Evolutionary conservation across 805 yeast species (phyloP), one percentile per base, ranked within the genome.

Genomic region (Barnettozyma botsteinii): DNA sequence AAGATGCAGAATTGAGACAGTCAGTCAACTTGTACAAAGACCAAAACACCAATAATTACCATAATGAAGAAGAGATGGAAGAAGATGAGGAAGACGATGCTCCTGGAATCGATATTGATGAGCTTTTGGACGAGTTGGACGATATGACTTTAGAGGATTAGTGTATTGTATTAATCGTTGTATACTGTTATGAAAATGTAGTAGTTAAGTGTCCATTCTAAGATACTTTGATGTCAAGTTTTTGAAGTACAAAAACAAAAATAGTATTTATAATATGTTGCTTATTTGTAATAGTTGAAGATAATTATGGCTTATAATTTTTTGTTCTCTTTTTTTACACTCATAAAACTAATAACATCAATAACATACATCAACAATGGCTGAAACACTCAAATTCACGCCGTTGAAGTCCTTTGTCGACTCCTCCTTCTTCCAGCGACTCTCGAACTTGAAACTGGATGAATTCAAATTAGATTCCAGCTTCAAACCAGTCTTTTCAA

Each of bases 1-100:
- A 93, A 66, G 98, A 93, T 65, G 80, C 80, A 40, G 98, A 93
- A 61, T 75, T 93, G 61, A 84, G 98, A 70, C 88, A 83, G 55
- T 79, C 87, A 33, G 78, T 93, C 62, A 91, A 93, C 60, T 57
- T 93, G 56, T 93, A 93, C 71, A 93, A 88, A 67, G 77, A 81
- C 40, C 60, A 38, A 12, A 31, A 42, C 14, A 31, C 37, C 18
- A 12, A 29, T 4, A 24, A 56, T 12, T 33, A 41, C 36, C 27
- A 33, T 11, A 58, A 46, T 21, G 65, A 56, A 10, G 64, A 57
- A 20, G 77, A 64, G 23, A 73, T 65, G 56, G 79, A 69, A 7
- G 75, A 69, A 35, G 75, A 70, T 21, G 85, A 76, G 21, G 93
- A 82, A 41, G 88, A 77, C 37, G 93, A 83, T 54, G 93, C 87